Evolutionary conservation across 2,329 filamentous ascomycete genomes (phyloP).

Genomic region (Fusarium sp.): DNA sequence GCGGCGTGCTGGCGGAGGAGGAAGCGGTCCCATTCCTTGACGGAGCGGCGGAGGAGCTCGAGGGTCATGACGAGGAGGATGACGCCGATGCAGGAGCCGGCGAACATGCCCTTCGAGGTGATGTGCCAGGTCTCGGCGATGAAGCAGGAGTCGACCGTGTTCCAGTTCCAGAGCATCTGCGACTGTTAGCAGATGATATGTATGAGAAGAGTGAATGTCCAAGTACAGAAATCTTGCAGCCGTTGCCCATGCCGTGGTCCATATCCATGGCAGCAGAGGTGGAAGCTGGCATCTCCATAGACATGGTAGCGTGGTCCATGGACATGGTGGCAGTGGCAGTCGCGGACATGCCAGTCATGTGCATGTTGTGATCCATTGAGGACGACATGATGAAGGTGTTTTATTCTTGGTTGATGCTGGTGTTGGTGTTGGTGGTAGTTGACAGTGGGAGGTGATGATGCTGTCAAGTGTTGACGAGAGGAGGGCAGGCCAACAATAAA

Average conservation of each 20-base stretch:
- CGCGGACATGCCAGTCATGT: constrained; percentile 24
- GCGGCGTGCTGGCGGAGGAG: constrained; percentile 66
- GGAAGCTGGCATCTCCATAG: constrained; percentile 36
- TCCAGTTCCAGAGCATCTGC: constrained; percentile 86
- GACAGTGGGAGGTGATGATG: not conserved
- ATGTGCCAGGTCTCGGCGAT: constrained; percentile 77
- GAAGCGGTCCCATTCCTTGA: constrained; percentile 79
- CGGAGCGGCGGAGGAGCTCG: constrained; percentile 76
- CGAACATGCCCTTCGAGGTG: constrained; percentile 77
- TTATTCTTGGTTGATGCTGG: not conserved
- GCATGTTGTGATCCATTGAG: constrained; percentile 20
- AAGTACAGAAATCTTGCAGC: constrained; percentile 56
- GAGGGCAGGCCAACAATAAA: not conserved
- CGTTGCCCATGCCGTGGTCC: constrained; percentile 15
- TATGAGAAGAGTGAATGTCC: not conserved
- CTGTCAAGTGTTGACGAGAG: not conserved
- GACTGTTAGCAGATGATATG: not conserved
- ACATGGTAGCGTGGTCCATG: constrained; percentile 29
- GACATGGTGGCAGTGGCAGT: constrained; percentile 15
- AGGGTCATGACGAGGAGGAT: constrained; percentile 79
- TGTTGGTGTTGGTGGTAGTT: not conserved
- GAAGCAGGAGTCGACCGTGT: constrained; percentile 78
- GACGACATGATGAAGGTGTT: not conserved
- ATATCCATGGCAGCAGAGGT: constrained; percentile 32
- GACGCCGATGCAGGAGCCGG: constrained; percentile 82